Base-by-base conservation (phyloP, 768 basidiomycete species). In the Clavaria fumosa region DNA sequence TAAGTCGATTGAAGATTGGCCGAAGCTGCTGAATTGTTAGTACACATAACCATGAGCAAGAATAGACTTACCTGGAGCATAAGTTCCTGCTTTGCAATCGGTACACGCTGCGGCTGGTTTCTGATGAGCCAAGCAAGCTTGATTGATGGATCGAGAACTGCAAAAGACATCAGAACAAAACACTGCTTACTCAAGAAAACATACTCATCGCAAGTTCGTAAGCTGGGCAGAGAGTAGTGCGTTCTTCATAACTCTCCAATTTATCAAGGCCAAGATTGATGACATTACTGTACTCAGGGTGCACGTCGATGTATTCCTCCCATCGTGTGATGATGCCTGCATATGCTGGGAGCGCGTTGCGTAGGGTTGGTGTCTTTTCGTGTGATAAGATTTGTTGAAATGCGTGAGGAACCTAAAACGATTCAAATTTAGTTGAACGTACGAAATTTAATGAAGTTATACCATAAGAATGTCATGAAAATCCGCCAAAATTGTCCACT, bases 381-480 rank as follows among this genome's bases (percentile, higher is more conserved):
- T 42, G 39, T 3, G 51, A 56, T 6, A 59, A 43, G 10, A 34
- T 31, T 30, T 59, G 54, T 40, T 58, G 56, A 33, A 58, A 57
- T 4, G 52, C 52, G 45, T 53, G 46, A 1, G 55, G 58, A 1
- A 54, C 50, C 56, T 59, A 21, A n/a, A n/a, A n/a, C 9, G 39
- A 20, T 21, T 7, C 4, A 11, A 11, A 20, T 26, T 27, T 38
- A n/a, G 9, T 38, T 20, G n/a, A 34, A 11, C 4, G 31, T 23
- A 17, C 38, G 30, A 22, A 12, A 32, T 33, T 20, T 27, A 11
- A 33, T 19, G 20, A 11, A 38, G 20, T 7, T n/a, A n/a, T 42
- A 59, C 54, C 24, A 40, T 30, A 21, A 59, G 47, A 18, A 58
- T 54, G 7, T 47, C 22, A 23, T 42, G 20, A 40, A 48, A 51